Evolutionary conservation across 2,329 filamentous ascomycete species (phyloP).

Genomic region (Lachnellula subtilissima): DNA sequence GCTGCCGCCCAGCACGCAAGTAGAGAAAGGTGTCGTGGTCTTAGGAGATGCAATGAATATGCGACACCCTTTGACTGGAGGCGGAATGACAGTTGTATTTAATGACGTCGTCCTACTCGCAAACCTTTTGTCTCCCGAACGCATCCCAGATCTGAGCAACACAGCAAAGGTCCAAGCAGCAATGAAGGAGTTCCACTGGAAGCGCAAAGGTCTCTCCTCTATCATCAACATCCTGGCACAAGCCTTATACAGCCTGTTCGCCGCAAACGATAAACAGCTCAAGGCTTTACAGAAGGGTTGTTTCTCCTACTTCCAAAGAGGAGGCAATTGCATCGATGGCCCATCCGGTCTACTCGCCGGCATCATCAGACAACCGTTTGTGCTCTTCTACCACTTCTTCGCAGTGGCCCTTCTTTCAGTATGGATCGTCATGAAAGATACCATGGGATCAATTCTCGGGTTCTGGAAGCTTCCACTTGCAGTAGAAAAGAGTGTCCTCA

Average conservation of each 20-base stretch:
- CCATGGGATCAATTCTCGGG: slow-evolving; percentile 46
- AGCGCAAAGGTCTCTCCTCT: slow-evolving; percentile 71
- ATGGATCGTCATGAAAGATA: slow-evolving; percentile 48
- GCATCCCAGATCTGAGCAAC: slow-evolving; percentile 66
- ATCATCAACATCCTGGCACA: slow-evolving; percentile 98
- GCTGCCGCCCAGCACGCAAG: slow-evolving; percentile 70
- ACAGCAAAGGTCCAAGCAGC: slow-evolving; percentile 55
- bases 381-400: slow-evolving; percentile 92
- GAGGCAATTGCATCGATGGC: slow-evolving; percentile 67
- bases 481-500: slow-evolving; percentile 58
- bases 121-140: slow-evolving; percentile 64
- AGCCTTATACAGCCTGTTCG: slow-evolving; percentile 87
- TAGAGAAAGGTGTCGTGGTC: slow-evolving; percentile 69
- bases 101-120: slow-evolving; percentile 82
- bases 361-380: slow-evolving; percentile 68
- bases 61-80: slow-evolving; percentile 96
- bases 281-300: slow-evolving; percentile 81
- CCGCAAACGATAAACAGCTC: slow-evolving; percentile 74
- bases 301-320: slow-evolving; percentile 83
- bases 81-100: slow-evolving; percentile 96
- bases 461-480: slow-evolving; percentile 59
- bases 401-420: slow-evolving; percentile 84
- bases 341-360: slow-evolving; percentile 80
- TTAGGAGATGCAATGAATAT: slow-evolving; percentile 97
- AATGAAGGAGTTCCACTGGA: slow-evolving; percentile 78